Evolutionary conservation across 257 asterid species (phyloP), one percentile per base, ranked within the genome.

Genomic region (Solanum tarapatanum): DNA sequence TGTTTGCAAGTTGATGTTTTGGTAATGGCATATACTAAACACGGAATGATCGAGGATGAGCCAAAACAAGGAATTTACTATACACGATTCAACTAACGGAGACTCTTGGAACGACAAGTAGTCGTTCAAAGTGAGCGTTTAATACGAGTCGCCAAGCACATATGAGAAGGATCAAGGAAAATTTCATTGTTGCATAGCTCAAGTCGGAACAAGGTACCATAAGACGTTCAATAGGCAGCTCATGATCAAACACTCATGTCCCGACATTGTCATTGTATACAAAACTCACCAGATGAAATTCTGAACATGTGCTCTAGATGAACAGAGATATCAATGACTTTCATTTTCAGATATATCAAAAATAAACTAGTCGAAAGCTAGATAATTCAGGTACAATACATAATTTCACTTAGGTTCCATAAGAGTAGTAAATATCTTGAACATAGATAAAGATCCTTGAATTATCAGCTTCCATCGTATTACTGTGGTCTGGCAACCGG

Each of bases 401-500:
- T 17, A 48, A 30, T 32, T 48, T 51, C 16, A 4, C 37, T 45
- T 45, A 5, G 66, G 41, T 45, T 80, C 0, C 19, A 16, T 4
- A 30, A 30, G 28, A 10, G 26, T 2, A 28, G 21, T 48, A 30
- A 73, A 1, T 37, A 82, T 17, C 69, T 28, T 82, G 7, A 82
- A 30, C 66, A 82, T 28, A 48, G 69, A 48, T 82, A 28, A 48
- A 48, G 19, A 82, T 8, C 11, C 69, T 39, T 82, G 43, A 82
- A 6, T 28, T 1, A 45, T 45, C 21, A 16, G 43, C 3, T 13
- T 19, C 43, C 2, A 0, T 30, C 12, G 11, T 86, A 51, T 37
- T 45, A 94, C 89, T 93, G 97, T 11, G 96, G 84, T 92, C 94
- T 93, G 48, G 84, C 91, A 32, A 95, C 97, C 0, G 98, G 98